Base-by-base conservation (phyloP, 2,329 filamentous ascomycete species). In the Colletotrichum zoysiae region DNA sequence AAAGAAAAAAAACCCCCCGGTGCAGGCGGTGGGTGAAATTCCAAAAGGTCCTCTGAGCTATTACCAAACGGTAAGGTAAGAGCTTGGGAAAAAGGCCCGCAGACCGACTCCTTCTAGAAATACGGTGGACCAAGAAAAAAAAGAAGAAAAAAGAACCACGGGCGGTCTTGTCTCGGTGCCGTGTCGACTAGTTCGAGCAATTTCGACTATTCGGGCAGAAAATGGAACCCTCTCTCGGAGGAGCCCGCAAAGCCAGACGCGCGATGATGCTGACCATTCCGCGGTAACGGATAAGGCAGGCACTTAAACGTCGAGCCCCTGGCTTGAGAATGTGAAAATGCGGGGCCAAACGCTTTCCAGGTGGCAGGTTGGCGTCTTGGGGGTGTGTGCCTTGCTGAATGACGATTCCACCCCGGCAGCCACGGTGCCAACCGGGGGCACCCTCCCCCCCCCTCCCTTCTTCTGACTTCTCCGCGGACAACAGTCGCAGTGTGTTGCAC, bases 51-150 rank as follows among this genome's bases (percentile, higher is more conserved):
- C 69, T 62, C 48, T 60, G 38, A 40, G 57, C 60, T 67, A 74
- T 73, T 73, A 74, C 71, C 71, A 71, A 74, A 74, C 63, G 55
- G 71, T 73, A 67, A 73, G 71, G 71, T 74, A 74, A 73, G 67
- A 57, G 55, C 66, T 51, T 68, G 38, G 30, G 14, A 46, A 20
- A 20, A 56, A 44, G 65, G 51, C 67, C 71, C 67, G 71, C 65
- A 58, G 26, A 59, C 65, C 40, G 59, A 64, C 59, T 61, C n/a
- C 51, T 74, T 74, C 73, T 67, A 74, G 73, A 74, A 73, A 48
- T 48, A 38, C 44, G 42, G 35, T 33, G 46, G 48, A 44, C 30
- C 48, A 67, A 8, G 5, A n/a, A 42, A 53, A 53, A 70, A 56
- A 7, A 23, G 11, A 51, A 58, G n/a, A 59, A 26, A 46, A 44